These are phyloP conservation scores for Hypoxylon sp. DNA, from an alignment of 2,329 filamentous ascomycete genomes.

Conservation along the genomic window DNA sequence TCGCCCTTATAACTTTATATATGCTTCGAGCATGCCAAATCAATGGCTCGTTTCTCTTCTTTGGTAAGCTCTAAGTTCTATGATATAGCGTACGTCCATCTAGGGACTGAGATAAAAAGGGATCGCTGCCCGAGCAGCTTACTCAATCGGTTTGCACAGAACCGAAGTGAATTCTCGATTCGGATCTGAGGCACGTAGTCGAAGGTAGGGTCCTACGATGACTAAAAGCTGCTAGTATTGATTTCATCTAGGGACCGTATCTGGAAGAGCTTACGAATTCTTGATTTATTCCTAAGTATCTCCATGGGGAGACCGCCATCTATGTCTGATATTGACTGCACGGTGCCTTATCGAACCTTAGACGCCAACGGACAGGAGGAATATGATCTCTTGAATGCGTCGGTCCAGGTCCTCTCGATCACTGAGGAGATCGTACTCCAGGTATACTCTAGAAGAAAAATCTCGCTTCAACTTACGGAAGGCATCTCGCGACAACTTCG, in stretches of 20 bases:
- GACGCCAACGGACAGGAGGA: slow-evolving; percentile 58
- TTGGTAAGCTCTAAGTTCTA: slow-evolving; percentile 53
- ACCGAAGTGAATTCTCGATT: slow-evolving; percentile 69
- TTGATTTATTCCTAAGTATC: slow-evolving; percentile 68
- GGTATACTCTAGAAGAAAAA: slow-evolving; percentile 68
- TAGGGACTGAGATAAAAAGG: slow-evolving; percentile 49
- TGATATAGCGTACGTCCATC: not conserved
- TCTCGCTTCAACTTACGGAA: slow-evolving; percentile 67
- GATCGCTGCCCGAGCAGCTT: slow-evolving; percentile 66
- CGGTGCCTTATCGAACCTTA: slow-evolving; percentile 62
- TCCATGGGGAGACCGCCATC: slow-evolving; percentile 70
- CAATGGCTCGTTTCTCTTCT: slow-evolving; percentile 69
- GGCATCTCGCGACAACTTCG: slow-evolving; percentile 68
- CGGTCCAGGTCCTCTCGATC: slow-evolving; percentile 67
- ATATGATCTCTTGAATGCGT: slow-evolving; percentile 65
- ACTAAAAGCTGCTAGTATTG: not conserved
- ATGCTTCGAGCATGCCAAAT: slow-evolving; percentile 70
- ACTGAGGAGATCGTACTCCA: slow-evolving; percentile 66
- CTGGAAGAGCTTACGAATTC: slow-evolving; percentile 68
- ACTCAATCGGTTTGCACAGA: slow-evolving; percentile 68
- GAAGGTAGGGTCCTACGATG: slow-evolving; percentile 51
- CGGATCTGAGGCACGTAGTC: slow-evolving; percentile 59
- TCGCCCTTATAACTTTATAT: slow-evolving; percentile 66
- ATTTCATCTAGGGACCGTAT: slow-evolving; percentile 58
- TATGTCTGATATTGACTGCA: slow-evolving; percentile 69